These are phyloP conservation scores for Aspergillus tubingensis DNA, from an alignment of 2,329 filamentous ascomycete genomes.

Conservation along the genomic window DNA sequence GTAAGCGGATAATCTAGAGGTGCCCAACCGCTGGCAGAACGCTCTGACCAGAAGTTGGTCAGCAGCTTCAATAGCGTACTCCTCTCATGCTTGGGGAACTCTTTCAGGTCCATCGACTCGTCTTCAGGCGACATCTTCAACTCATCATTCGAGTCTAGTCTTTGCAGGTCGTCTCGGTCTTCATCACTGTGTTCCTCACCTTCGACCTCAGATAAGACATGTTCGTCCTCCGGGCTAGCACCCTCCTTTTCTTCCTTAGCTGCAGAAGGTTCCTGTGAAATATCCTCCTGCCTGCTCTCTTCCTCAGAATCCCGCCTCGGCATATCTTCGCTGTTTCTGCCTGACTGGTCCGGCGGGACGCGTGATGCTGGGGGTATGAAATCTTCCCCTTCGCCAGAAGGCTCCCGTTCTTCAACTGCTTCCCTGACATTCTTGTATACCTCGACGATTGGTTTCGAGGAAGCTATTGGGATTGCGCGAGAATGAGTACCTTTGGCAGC, in stretches of 20 bases:
- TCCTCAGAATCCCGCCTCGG: conserved; percentile 24
- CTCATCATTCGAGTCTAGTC: conserved; percentile 58
- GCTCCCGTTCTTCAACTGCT: conserved; percentile 78
- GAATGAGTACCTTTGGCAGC: conserved; percentile 75
- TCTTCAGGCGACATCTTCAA: conserved; percentile 55
- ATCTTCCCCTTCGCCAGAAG: conserved; percentile 63
- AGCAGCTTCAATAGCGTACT: conserved; percentile 93
- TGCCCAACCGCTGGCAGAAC: conserved; percentile 92
- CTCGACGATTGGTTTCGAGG: conserved; percentile 93
- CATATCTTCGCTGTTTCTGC: conserved; percentile 32
- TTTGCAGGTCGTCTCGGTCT: conserved; percentile 70
- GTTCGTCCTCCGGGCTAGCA: conserved; percentile 49
- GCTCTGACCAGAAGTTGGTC: conserved; percentile 97
- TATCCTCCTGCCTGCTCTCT: conserved; percentile 36
- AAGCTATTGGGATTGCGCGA: conserved; percentile 82
- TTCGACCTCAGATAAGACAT: conserved; percentile 65
- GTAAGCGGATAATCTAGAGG: conserved; percentile 89
- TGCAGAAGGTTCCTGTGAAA: conserved; percentile 32
- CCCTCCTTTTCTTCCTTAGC: conserved; percentile 46
- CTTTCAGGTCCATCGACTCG: conserved; percentile 61
- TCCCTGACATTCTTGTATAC: conserved; percentile 93
- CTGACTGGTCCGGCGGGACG: conserved; percentile 35
- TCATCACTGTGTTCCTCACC: conserved; percentile 69
- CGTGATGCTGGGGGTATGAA: conserved; percentile 31
- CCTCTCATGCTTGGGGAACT: conserved; percentile 89